These are phyloP conservation scores for Tephrocybe sp. DNA, from an alignment of 768 basidiomycete genomes.

Conservation along the genomic window DNA sequence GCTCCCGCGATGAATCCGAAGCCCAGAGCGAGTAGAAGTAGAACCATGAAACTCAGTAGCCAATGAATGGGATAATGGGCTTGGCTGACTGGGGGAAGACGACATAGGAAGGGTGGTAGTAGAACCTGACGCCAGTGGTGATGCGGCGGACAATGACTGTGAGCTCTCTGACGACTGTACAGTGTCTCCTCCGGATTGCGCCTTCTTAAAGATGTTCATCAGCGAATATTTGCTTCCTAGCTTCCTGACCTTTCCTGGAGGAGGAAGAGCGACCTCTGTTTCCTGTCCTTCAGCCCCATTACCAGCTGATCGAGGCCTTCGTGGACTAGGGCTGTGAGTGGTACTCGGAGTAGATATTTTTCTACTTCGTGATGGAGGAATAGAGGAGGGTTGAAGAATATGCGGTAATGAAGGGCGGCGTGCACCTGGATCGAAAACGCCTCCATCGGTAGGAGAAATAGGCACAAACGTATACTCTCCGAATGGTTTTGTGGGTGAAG, in stretches of 20 bases:
- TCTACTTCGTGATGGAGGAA: slow-evolving; percentile 28
- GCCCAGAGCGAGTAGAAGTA: slow-evolving; percentile 21
- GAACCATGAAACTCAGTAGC: slow-evolving; percentile 8
- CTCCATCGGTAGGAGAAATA: slow-evolving; percentile 28
- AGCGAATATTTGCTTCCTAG: slow-evolving; percentile 74
- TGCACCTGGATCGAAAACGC: slow-evolving; percentile 32
- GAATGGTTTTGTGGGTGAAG: slow-evolving; percentile 39
- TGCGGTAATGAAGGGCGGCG: slow-evolving; percentile 75
- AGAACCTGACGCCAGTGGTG: slow-evolving; percentile 20
- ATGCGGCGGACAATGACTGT: slow-evolving; percentile 15
- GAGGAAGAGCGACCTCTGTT: slow-evolving; percentile 18
- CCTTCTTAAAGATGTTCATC: slow-evolving; percentile 73
- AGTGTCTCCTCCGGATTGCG: slow-evolving; percentile 35
- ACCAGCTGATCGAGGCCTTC: slow-evolving; percentile 73
- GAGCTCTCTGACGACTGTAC: slow-evolving; percentile 18
- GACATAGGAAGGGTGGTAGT: slow-evolving; percentile 25
- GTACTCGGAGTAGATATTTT: slow-evolving; percentile 35
- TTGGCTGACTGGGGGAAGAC: slow-evolving; percentile 20
- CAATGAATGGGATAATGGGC: slow-evolving; percentile 21
- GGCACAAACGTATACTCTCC: slow-evolving; percentile 48
- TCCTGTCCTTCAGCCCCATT: slow-evolving; percentile 55
- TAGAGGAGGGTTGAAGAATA: slow-evolving; percentile 36
- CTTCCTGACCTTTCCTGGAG: slow-evolving; percentile 39
- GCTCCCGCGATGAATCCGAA: slow-evolving; percentile 31
- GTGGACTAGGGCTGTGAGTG: slow-evolving; percentile 31